Evolutionary conservation across 331 rosid species (phyloP).

Genomic region (Dryas integrifolia): DNA sequence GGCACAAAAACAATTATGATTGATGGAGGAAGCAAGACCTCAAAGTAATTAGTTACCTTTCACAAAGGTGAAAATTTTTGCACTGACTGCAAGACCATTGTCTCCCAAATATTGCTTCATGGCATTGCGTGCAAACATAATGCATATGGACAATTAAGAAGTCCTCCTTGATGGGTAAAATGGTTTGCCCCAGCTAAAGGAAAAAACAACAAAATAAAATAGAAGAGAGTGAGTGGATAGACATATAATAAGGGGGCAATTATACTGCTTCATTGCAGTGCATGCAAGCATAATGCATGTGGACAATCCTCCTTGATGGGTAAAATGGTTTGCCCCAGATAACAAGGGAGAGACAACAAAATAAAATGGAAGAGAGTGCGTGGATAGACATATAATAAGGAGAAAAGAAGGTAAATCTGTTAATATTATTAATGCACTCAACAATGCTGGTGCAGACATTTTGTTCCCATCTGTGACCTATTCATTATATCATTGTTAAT

Average conservation of each 20-base stretch:
- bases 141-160: constrained; percentile 55
- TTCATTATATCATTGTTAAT: not conserved
- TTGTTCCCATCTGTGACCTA: not conserved
- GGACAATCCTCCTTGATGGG: constrained; percentile 50
- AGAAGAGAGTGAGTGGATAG: not conserved
- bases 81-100: constrained; percentile 63
- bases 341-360: constrained; percentile 7
- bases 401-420: not conserved
- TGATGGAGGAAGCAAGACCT: not conserved
- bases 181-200: constrained; percentile 45
- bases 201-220: not conserved
- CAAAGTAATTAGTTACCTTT: constrained; percentile 36
- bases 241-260: not conserved
- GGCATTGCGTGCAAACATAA: constrained; percentile 48
- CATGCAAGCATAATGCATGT: constrained; percentile 50
- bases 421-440: not conserved
- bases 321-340: constrained; percentile 49
- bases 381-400: not conserved
- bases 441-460: not conserved
- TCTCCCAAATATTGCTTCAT: constrained; percentile 43
- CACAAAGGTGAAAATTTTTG: constrained; percentile 55
- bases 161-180: constrained; percentile 46
- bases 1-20: not conserved
- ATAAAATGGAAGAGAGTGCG: not conserved
- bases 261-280: constrained; percentile 45